Evolutionary conservation across 345 rosid species (phyloP), one percentile per base, ranked within the genome.

Genomic region (Murraya paniculata): DNA sequence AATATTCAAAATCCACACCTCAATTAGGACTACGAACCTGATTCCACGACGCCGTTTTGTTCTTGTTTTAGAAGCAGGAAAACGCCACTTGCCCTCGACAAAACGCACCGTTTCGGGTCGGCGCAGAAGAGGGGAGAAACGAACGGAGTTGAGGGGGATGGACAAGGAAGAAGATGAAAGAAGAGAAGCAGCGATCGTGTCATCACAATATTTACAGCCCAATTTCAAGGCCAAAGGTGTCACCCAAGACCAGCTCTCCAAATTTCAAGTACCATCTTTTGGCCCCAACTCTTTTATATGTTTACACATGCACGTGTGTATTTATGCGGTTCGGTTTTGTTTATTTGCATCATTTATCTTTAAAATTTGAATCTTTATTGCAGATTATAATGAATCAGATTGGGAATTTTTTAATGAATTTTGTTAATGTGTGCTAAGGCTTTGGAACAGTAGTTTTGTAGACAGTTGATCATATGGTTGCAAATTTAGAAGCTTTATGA

Each of bases 161-260:
- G 72, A 79, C 35, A 59, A 75, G 74, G 90, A 82, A 28, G 89
- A 88, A 75, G 91, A 89, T 56, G 84, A 84, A 64, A 83, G 85
- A 57, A 88, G 89, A 79, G 97, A 89, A 85, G 83, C 78, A 9
- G 82, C 87, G 33, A 81, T 91, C 22, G 88, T 90, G 16, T 89
- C 94, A 3, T 74, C 87, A 28, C 77, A 68, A 27, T 62, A 80
- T 84, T 81, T 87, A 19, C 89, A 77, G 19, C 80, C 89, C 58
- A 75, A 80, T 84, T 86, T 84, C 81, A 88, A 82, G 58, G 68
- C 83, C 79, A 67, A 80, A 58, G 84, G 83, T 66, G 74, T 88
- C 69, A 73, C 88, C 25, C 73, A 76, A 57, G 81, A 84, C 27
- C 93, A 89, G 82, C 78, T 89, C 48, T 83, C 90, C 41, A 91